Percentiles rank a stretch among this genome's conserved stretches.
phyloP scores from a whole-genome alignment of 129 eudicot species.

The Dittrichia graveolens region DNA sequence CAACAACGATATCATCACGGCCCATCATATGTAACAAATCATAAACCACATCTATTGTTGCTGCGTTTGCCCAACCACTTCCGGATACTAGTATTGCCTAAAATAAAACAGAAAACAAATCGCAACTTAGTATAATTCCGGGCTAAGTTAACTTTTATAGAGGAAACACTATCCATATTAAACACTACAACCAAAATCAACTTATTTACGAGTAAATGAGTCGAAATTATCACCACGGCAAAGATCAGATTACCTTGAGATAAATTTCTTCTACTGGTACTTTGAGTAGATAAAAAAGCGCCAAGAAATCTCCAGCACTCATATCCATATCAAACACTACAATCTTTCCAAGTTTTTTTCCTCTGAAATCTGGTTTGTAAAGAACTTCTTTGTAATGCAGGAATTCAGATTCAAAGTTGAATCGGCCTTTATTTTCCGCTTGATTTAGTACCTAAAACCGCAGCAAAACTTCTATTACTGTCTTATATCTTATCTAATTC shows the following conservation, averaged over 20 bases:
- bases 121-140: background rate
- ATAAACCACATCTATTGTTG: slow-evolving; percentile 78
- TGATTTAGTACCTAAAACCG: slow-evolving; percentile 58
- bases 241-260: slow-evolving; percentile 57
- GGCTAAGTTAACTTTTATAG: background rate
- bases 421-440: slow-evolving; percentile 55
- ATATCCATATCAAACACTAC: slow-evolving; percentile 90
- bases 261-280: slow-evolving; percentile 64
- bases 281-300: slow-evolving; percentile 84
- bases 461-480: slow-evolving; percentile 9
- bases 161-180: background rate
- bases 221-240: background rate
- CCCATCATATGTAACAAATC: slow-evolving; percentile 99
- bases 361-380: slow-evolving; percentile 56
- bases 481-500: background rate
- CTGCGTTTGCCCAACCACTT: slow-evolving; percentile 94
- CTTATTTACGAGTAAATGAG: background rate
- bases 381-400: slow-evolving; percentile 57
- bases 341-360: slow-evolving; percentile 54
- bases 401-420: slow-evolving; percentile 71
- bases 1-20: slow-evolving; percentile 88
- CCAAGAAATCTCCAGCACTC: slow-evolving; percentile 93
- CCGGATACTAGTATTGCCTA: slow-evolving; percentile 78
- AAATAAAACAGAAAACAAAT: background rate
- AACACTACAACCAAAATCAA: too few relatives aligned